Evolutionary conservation across 108 stramenopile species (phyloP).

Genomic region (Conticribra weissflogii): DNA sequence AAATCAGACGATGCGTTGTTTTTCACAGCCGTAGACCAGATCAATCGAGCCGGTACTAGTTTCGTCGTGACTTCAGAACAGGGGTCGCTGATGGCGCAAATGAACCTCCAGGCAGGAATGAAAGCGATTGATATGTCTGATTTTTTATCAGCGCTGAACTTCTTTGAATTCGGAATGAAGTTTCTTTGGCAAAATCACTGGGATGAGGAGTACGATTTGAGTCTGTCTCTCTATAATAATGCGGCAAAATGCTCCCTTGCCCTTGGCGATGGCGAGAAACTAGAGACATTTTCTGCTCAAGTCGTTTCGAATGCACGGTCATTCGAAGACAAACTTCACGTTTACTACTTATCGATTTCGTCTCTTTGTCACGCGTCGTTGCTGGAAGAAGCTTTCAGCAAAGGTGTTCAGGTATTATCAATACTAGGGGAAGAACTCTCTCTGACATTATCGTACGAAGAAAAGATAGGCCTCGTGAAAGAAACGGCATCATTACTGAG

Average conservation of each 20-base stretch:
- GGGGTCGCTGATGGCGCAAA: constrained; percentile 6
- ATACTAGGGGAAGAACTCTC: constrained; percentile 6
- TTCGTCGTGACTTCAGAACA: not conserved
- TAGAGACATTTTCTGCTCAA: constrained; percentile 2
- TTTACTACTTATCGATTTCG: not conserved
- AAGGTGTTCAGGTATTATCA: not conserved
- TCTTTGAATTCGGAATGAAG: constrained; percentile 29
- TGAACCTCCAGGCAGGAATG: constrained; percentile 32
- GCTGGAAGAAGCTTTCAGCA: not conserved
- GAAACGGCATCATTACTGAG: constrained; percentile 6
- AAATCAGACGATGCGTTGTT: constrained; percentile 1
- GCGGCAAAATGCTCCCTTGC: constrained; percentile 21
- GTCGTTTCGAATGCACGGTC: not conserved
- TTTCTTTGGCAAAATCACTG: constrained; percentile 27
- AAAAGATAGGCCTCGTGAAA: not conserved
- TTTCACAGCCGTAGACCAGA: constrained; percentile 11
- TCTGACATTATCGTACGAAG: not conserved
- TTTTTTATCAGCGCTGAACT: constrained; percentile 5
- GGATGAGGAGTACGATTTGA: constrained; percentile 18
- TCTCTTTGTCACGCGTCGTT: not conserved
- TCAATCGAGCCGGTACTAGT: constrained; percentile 8
- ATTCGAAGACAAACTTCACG: constrained; percentile 17
- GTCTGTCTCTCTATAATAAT: constrained; percentile 14
- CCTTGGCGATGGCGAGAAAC: not conserved
- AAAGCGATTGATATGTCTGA: constrained; percentile 28